Base-by-base conservation (phyloP, 305 asterid species). In the Fraxinus angustifolia region DNA sequence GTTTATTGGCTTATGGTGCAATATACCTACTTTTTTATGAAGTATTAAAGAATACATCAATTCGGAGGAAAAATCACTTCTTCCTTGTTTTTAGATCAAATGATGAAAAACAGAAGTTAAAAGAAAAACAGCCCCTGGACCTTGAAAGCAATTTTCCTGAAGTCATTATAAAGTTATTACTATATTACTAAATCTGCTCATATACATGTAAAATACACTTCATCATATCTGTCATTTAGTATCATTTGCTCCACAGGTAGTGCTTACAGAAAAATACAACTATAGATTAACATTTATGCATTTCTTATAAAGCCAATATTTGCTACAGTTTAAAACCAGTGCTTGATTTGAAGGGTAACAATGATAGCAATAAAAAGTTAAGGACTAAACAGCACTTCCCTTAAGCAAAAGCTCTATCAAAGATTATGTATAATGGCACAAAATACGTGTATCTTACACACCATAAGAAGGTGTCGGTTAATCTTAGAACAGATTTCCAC, bases 201-300 rank as follows among this genome's bases (percentile, higher is more conserved):
- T 23, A 23, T 3, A 62, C 34, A 1, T 62, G 72, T 34, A 23
- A 62, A 62, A 36, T 8, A 65, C 40, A 40, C 73, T 30, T 45
- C 67, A 75, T 48, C 14, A 10, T 21, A 78, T 36, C 76, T 62
- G 31, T 42, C 30, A 56, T 58, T 72, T 60, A 70, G 76, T 62
- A 42, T 31, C 80, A 82, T 85, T 72, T 60, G 14, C 73, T 72
- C 67, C 60, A 48, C 58, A 65, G 23, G 8, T 60, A 30, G 71
- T 34, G 72, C 73, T 56, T 36, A 28, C 19, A 28, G 8, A 38
- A 50, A 42, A 50, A 35, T 75, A 50, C 78, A 82, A 71, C 77
- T 58, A 23, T 62, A 8, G 33, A 62, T 62, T 21, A 8, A 62
- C 34, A 23, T 21, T 19, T 3, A 23, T 23, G 33, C 71, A 62